Base-by-base conservation (phyloP, 2,329 filamentous ascomycete genomes). In the Dactylellina drechsleri region DNA sequence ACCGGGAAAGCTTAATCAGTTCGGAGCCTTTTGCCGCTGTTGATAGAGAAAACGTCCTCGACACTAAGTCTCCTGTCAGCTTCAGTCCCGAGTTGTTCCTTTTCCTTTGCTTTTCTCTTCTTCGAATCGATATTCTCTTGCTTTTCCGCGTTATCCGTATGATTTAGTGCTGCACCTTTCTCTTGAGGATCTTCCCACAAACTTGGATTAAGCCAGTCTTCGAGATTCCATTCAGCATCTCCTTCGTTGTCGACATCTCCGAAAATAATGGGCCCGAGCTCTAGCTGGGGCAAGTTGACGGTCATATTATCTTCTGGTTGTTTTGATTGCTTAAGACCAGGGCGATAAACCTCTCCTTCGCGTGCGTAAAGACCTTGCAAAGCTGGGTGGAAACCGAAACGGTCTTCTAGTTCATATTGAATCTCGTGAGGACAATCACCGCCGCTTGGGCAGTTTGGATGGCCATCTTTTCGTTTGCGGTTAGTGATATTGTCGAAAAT, bases 21-120 rank as follows among this genome's bases (percentile, higher is more conserved):
- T 15, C 41, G 26, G 7, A 66, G 31, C 23, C 50, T 43, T 28
- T 67, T 67, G 16, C 64, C 64, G 40, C 28, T 59, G 43, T 67
- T 67, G 53, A 67, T 67, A n/a, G 53, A 59, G 43, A 59, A 59
- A 23, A 67, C 43, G 7, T 67, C 64, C 36, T 52, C 15, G 18
- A 67, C 36, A 8, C 53, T 18, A 43, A 41, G 7, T 26, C 16
- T 57, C 52, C 50, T 58, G 8, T 52, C 28, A n/a, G 15, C 16
- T 58, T 58, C 54, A n/a, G 54, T 3, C 7, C 28, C 41, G 8
- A 41, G 26, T 18, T 47, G n/a, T 12, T n/a, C 45, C 16, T 68
- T 43, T 16, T 50, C 23, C 4, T 58, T 20, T 41, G 53, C 7
- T 23, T 57, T 49, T 58, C 52, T 31, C 53, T 58, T 66, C n/a